phyloP scores from a whole-genome alignment of 805 yeast species.

The Starmerella bombicola region DNA sequence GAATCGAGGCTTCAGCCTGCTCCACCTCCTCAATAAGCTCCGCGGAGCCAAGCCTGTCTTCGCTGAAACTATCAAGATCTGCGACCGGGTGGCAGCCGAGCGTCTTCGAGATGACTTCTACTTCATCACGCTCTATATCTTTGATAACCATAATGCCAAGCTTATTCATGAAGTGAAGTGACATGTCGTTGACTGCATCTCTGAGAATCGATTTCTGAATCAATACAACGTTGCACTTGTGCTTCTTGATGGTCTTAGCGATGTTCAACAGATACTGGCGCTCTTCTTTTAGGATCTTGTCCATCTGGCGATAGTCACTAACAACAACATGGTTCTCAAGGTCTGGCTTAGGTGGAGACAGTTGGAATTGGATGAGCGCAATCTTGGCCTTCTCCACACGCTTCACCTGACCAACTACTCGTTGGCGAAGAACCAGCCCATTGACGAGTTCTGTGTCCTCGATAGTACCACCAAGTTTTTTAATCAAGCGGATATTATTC shows the following conservation, averaged over 20 bases:
- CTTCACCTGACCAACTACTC: conserved; percentile 85
- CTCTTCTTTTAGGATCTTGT: conserved; percentile 93
- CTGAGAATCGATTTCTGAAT: conserved; percentile 88
- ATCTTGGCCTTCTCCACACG: conserved; percentile 88
- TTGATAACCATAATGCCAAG: conserved; percentile 86
- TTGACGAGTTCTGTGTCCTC: conserved; percentile 81
- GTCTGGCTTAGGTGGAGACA: conserved; percentile 94
- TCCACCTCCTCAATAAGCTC: conserved; percentile 87
- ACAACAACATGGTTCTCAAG: conserved; percentile 96
- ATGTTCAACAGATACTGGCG: conserved; percentile 88
- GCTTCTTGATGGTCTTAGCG: conserved; percentile 91
- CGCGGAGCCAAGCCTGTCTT: conserved; percentile 83
- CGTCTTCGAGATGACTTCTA: conserved; percentile 76
- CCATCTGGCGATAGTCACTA: conserved; percentile 98
- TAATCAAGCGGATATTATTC: conserved; percentile 74
- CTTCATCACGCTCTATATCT: conserved; percentile 92
- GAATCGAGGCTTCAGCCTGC: conserved; percentile 78
- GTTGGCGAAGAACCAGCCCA: conserved; percentile 89
- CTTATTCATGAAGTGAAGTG: conserved; percentile 87
- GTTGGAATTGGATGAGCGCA: conserved; percentile 83
- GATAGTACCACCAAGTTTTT: conserved; percentile 94
- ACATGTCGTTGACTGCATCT: conserved; percentile 89
- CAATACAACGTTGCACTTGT: conserved; percentile 84
- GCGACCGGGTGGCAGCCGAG: conserved; percentile 94
- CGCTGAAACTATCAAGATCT: conserved; percentile 84